Evolutionary conservation across 768 basidiomycete species (phyloP).

Genomic region (Symmetrospora coprosmae): DNA sequence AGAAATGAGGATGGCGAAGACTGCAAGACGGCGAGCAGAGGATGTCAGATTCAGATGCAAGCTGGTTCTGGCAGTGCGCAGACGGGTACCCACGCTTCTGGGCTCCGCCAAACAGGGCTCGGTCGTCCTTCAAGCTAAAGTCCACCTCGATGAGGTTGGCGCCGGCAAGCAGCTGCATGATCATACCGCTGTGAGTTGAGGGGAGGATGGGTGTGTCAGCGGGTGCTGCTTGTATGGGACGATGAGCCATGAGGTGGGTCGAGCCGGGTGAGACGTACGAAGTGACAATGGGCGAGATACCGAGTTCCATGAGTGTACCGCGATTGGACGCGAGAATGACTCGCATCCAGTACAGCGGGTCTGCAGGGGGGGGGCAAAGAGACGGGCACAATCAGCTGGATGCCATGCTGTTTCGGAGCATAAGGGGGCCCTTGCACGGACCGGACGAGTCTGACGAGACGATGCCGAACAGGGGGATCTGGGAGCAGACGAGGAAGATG

Average conservation of each 20-base stretch:
- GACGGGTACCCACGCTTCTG: conserved; percentile 65
- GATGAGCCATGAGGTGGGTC: too few relatives aligned
- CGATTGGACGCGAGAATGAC: conserved; percentile 97
- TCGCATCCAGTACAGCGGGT: conserved; percentile 99
- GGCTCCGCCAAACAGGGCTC: conserved; percentile 84
- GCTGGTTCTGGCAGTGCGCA: background rate
- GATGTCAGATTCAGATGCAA: background rate
- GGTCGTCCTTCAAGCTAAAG: conserved; percentile 90
- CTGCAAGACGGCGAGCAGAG: conserved; percentile 40
- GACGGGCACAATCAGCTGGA: background rate
- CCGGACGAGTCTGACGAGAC: conserved; percentile 92
- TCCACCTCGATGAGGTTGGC: conserved; percentile 96
- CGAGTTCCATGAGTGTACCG: conserved; percentile 97
- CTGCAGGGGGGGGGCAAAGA: conserved; percentile 34
- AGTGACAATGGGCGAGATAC: conserved; percentile 93
- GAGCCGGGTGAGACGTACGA: conserved; percentile 40
- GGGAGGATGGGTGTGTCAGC: background rate
- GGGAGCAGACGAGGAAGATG: conserved; percentile 98
- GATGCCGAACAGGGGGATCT: conserved; percentile 97
- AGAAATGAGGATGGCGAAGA: conserved; percentile 90
- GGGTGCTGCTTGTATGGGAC: background rate
- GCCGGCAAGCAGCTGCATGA: conserved; percentile 96
- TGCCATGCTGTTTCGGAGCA: background rate
- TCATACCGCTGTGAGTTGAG: conserved; percentile 56
- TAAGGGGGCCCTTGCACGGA: background rate